Percentiles rank a stretch among this genome's conserved stretches.
Evolutionary conservation across 192 early-diverging fungal species (phyloP).

Genomic region (Gamsiella multidivaricata): DNA sequence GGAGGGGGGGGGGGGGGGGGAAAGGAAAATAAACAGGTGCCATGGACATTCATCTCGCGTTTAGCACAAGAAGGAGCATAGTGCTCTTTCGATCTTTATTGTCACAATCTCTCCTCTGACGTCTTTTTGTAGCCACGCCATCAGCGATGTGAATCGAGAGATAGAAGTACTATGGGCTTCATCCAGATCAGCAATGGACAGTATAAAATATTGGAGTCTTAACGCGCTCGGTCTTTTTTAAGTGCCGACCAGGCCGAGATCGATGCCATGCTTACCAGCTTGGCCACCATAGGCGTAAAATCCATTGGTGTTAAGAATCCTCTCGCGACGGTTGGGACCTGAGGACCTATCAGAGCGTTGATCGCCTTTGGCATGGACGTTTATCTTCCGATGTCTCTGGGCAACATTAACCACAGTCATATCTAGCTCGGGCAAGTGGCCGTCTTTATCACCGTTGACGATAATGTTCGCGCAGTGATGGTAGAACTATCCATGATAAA

Average conservation of each 20-base stretch:
- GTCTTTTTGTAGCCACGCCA: no score
- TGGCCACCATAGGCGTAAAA: constrained; percentile 14
- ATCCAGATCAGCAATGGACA: no score
- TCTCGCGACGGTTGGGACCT: constrained; percentile 13
- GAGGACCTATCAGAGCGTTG: constrained; percentile 3
- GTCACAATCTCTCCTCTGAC: no score
- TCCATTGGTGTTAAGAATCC: background rate
- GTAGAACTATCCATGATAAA: constrained; percentile 74
- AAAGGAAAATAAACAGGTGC: no score
- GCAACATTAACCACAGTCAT: constrained; percentile 24
- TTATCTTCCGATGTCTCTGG: background rate
- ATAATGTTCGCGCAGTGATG: constrained; percentile 76
- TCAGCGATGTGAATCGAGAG: no score
- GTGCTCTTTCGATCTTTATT: no score
- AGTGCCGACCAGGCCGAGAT: constrained; percentile 3
- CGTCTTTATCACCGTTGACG: constrained; percentile 50
- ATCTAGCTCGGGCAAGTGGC: constrained; percentile 1
- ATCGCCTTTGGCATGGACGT: constrained; percentile 7
- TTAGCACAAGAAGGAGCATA: no score
- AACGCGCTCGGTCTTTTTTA: no score
- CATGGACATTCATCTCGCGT: no score
- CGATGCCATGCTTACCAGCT: constrained; percentile 2
- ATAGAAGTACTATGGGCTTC: no score
- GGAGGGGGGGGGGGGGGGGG: no score
- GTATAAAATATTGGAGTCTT: no score